Evolutionary conservation across 257 asterid genomes (phyloP), one percentile per base, ranked within the genome.

Genomic region (Solanum lignicaule): DNA sequence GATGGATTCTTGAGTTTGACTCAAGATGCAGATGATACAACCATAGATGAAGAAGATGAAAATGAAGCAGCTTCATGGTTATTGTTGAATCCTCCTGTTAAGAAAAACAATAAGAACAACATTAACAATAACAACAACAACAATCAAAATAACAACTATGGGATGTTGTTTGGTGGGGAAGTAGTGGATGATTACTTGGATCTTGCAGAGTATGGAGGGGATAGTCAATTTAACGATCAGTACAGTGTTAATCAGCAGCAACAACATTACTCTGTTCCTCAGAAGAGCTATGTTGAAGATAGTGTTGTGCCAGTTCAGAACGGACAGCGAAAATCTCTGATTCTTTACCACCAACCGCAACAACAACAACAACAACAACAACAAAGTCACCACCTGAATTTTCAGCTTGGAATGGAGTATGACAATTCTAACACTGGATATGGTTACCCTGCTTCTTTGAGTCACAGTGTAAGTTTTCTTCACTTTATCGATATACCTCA

Each of bases 21-120:
- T 76, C 89, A 27, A 55, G 91, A 91, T 7, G 91, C 36, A 9
- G 91, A 87, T 3, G 90, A 89, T 25, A 88, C 87, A 14, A 68
- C 88, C 25, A 85, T 65, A 29, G 92, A 88, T 4, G 94, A 89
- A 4, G 94, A 91, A 0, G 97, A 92, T 41, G 96, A 95, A 27
- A 93, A 95, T 21, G 98, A 95, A 72, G 95, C 98, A 5, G 94
- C 93, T 21, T 93, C 98, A 3, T 96, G 98, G 98, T 89, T 95
- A 66, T 39, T 95, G 85, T 55, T 91, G 66, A 92, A 95, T 46
- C 96, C 93, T 14, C 89, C 83, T 32, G 90, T 84, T 27, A 94
- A 92, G 86, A 91, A 87, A 18, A 91, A 38, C 60, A 69, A 86
- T 21, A 85, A 85, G 23, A 85, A 65, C 88, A 82, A 20, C 66